phyloP scores from a whole-genome alignment of 352 stramenopile genomes.

The Phytophthora hibernalis region DNA sequence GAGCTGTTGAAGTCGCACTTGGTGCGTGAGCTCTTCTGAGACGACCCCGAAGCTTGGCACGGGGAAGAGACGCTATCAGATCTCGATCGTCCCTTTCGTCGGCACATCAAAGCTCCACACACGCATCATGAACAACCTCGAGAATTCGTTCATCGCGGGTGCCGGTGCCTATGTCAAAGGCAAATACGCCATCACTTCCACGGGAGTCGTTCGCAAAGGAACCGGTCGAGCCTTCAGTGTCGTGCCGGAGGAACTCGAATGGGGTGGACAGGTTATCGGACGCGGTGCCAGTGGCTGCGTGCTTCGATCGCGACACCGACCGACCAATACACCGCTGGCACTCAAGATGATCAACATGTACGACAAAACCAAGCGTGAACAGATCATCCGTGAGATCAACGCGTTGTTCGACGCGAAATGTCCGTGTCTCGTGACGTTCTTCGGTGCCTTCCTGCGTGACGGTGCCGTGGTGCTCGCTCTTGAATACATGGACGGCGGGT shows the following conservation, averaged over 20 bases:
- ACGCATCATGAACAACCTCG: conserved; percentile 59
- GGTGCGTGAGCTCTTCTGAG: conserved; percentile 25
- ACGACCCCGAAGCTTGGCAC: conserved; percentile 25
- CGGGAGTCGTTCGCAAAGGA: conserved; percentile 80
- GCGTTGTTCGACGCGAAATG: conserved; percentile 87
- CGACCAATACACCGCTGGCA: conserved; percentile 79
- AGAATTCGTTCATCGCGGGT: conserved; percentile 81
- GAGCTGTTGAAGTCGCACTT: conserved; percentile 19
- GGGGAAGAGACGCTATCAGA: conserved; percentile 44
- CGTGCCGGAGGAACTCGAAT: conserved; percentile 81
- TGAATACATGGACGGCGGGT: conserved; percentile 95
- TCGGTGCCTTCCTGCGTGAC: conserved; percentile 91
- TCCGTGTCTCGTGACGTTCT: conserved; percentile 90
- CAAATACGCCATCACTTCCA: conserved; percentile 82
- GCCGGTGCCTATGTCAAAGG: conserved; percentile 82
- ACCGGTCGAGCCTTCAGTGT: conserved; percentile 84
- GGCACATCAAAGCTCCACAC: conserved; percentile 4
- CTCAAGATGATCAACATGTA: conserved; percentile 92
- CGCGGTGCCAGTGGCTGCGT: conserved; percentile 77
- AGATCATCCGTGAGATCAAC: conserved; percentile 91
- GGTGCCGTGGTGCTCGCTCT: conserved; percentile 91
- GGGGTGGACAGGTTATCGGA: conserved; percentile 76
- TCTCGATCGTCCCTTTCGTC: conserved; percentile 28
- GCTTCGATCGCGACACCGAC: conserved; percentile 67
- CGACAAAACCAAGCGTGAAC: conserved; percentile 85